phyloP scores from a whole-genome alignment of 306 rosid genomes.

The Cucumis melo region DNA sequence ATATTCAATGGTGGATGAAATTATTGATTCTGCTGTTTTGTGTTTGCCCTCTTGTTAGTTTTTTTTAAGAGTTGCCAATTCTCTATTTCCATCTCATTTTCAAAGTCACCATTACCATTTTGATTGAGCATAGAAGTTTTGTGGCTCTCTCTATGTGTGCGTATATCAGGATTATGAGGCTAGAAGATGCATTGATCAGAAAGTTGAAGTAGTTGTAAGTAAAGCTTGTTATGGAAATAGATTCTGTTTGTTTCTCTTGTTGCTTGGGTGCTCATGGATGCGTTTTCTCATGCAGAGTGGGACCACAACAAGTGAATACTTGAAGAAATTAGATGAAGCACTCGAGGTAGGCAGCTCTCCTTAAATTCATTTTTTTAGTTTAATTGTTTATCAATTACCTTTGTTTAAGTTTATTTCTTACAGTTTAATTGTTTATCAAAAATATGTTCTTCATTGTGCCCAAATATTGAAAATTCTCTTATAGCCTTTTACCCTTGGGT shows the following conservation, averaged over 20 bases:
- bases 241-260: neutral
- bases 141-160: neutral
- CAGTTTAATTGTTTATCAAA: too few species aligned
- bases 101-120: neutral
- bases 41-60: constrained; percentile 1
- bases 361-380: neutral
- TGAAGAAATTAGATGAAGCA: constrained; percentile 63
- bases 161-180: constrained; percentile 61
- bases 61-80: neutral
- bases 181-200: constrained; percentile 65
- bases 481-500: neutral
- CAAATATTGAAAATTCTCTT: neutral
- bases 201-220: constrained; percentile 73
- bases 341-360: constrained; percentile 37
- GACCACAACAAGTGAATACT: constrained; percentile 54
- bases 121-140: neutral
- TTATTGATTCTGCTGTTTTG: neutral
- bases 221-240: constrained; percentile 12
- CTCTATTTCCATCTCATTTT: neutral
- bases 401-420: too few species aligned
- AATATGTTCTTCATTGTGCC: neutral
- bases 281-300: constrained; percentile 48
- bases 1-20: neutral
- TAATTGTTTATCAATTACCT: neutral
- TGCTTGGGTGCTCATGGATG: neutral